Evolutionary conservation across 176 grass and related monocot species (phyloP).

Genomic region (Carex myosuroides): DNA sequence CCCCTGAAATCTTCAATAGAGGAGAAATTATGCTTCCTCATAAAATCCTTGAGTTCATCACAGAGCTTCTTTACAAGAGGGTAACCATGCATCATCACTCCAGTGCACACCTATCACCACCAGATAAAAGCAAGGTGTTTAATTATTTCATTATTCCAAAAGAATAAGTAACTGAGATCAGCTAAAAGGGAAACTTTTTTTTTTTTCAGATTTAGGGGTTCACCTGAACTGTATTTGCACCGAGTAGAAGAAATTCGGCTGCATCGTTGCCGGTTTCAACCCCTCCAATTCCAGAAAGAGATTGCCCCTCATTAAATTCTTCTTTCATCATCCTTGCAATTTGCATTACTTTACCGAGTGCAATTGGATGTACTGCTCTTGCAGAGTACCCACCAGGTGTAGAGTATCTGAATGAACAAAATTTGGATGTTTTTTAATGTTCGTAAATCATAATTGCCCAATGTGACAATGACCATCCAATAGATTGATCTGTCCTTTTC

Average conservation of each 20-base stretch:
- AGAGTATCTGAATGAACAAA: conserved; percentile 50
- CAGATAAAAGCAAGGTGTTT: neutral
- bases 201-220: conserved; percentile 42
- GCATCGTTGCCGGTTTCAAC: conserved; percentile 86
- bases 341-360: conserved; percentile 90
- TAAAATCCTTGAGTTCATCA: conserved; percentile 78
- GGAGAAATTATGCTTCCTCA: conserved; percentile 79
- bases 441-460: neutral
- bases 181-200: conserved; percentile 1
- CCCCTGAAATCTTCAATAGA: conserved; percentile 86
- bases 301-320: conserved; percentile 61
- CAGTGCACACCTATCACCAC: conserved; percentile 67
- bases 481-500: neutral
- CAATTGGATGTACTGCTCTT: conserved; percentile 90
- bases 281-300: conserved; percentile 84
- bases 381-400: conserved; percentile 96
- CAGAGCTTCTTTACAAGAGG: conserved; percentile 91
- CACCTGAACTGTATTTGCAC: conserved; percentile 96
- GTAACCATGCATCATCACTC: conserved; percentile 99
- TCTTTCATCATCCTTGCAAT: conserved; percentile 88
- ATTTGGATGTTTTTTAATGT: conserved; percentile 12
- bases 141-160: neutral
- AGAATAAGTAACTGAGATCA: conserved; percentile 8
- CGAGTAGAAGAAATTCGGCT: conserved; percentile 89
- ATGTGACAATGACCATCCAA: neutral